Evolutionary conservation across 2,329 filamentous ascomycete genomes (phyloP), one percentile per base, ranked within the genome.

Genomic region (Ophiosphaerella narmari): DNA sequence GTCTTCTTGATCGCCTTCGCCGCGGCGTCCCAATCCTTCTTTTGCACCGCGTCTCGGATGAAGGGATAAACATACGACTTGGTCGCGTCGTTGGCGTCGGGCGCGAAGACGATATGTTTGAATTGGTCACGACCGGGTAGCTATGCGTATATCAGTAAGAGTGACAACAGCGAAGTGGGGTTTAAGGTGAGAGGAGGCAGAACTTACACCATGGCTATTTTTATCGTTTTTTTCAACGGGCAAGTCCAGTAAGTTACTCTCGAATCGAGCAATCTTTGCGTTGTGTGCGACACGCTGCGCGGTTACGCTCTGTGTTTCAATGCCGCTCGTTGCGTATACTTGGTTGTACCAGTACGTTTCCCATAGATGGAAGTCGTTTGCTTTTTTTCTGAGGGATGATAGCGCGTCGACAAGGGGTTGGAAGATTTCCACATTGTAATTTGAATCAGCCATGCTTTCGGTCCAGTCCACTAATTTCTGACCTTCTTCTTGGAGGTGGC

Each of bases 51-150:
- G 65, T 97, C 92, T 48, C 90, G 82, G 48, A 97, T 88, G n/a
- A 87, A 87, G 0, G 93, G 93, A 75, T 95, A 95, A 54, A 84
- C 84, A 0, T 83, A 82, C 29, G 58, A 55, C 32, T 88, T 82
- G 59, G 87, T 83, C 33, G 82, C 84, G 31, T 86, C 86, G 87
- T 90, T 92, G 2, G 84, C 78, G 65, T 90, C 84, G 0, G 94
- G 94, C 1, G 89, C 93, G 69, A 92, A 96, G 48, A 99, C 77
- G 66, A 95, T 82, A 74, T 97, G 94, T 73, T 95, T 96, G 80
- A 91, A 99, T 75, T 97, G 94, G 5, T 89, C 89, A 57, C 93
- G 86, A 62, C 90, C 90, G 34, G 90, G 89, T 4, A 96, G 82
- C 70, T 73, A 43, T 46, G 48, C 4, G 11, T 41, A 6, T 35